Base-by-base conservation (phyloP, 1,284 basidiomycete genomes). In the Serendipita sp. region DNA sequence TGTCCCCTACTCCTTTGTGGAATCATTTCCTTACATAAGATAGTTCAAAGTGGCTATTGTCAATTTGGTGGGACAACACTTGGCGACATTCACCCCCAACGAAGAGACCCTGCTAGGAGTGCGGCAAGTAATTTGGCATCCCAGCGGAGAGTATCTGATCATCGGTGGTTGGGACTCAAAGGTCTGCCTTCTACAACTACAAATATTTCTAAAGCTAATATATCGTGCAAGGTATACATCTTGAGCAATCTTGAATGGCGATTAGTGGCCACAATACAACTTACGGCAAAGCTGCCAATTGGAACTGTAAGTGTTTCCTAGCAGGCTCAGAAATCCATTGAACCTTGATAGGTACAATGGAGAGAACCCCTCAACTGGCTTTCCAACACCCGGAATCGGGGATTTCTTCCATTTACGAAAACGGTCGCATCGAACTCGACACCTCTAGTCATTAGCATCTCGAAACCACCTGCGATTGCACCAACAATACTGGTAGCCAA, bases 141-240 rank as follows among this genome's bases (percentile, higher is more conserved):
- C 91, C 1, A 84, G 78, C 60, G 89, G 91, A 1, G 76, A 81
- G 67, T 91, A 87, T 70, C 74, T 93, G 4, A 86, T 85, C 1
- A 76, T 92, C 0, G 84, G 82, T 10, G 91, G 91, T 4, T 91
- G 85, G 81, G 89, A 93, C 71, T 88, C 92, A 67, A 90, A 86
- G 74, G 89, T 85, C n/a, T 10, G 62, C 15, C 34, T 15, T 22
- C 63, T 30, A 38, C 42, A 8, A 2, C 26, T 13, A 61, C 26
- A 49, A 41, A 22, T 17, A 45, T 12, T 34, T 8, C 17, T 63
- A 3, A n/a, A 38, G 61, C 30, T 43, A 55, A 38, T 63, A 66
- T 53, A 66, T 60, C 43, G 61, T 60, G 64, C n/a, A 66, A 91
- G 88, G 77, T 93, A 30, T 76, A 91, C 67, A 80, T 93, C 61